A percentile compares a stretch with the other conserved stretches of the same genome.
phyloP scores from a whole-genome alignment of 106 monocot genomes.

The Alisma plantagoaquatica region DNA sequence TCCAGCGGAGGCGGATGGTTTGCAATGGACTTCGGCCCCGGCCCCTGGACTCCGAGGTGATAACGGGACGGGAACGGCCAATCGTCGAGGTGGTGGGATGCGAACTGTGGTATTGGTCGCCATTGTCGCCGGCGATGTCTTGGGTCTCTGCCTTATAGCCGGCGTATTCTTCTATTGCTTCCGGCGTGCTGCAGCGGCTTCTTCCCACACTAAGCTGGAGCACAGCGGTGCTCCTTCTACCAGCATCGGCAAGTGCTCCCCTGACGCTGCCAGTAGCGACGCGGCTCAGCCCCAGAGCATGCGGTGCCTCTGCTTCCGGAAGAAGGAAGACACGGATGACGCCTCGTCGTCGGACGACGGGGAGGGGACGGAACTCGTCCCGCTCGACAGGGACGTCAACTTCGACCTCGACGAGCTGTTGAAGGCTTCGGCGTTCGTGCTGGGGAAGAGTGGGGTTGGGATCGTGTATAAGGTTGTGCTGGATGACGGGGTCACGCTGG shows the following conservation, averaged over 20 bases:
- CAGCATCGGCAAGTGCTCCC: no score
- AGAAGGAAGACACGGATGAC: conserved; percentile 31
- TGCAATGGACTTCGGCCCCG: not conserved
- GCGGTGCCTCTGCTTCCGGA: conserved; percentile 52
- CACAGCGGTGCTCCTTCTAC: no score
- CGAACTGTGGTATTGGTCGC: conserved; percentile 32
- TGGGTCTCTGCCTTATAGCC: conserved; percentile 54
- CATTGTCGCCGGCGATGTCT: conserved; percentile 52
- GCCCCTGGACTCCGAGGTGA: not conserved
- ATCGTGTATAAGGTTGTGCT: conserved; percentile 77
- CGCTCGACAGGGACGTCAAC: conserved; percentile 29
- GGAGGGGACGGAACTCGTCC: conserved; percentile 35
- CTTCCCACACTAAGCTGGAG: no score
- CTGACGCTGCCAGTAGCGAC: conserved; percentile 24
- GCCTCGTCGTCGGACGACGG: conserved; percentile 43
- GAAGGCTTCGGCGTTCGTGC: conserved; percentile 60
- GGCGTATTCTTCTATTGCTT: conserved; percentile 65
- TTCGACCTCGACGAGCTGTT: conserved; percentile 61
- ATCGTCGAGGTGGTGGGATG: conserved; percentile 27
- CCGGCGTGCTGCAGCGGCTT: not conserved
- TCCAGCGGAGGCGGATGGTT: not conserved
- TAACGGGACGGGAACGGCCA: not conserved
- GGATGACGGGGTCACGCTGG: conserved; percentile 50
- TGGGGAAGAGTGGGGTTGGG: conserved; percentile 63
- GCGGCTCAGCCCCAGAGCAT: conserved; percentile 19